phyloP scores from a whole-genome alignment of 371 early-diverging fungal genomes.

The Mucor indicus region DNA sequence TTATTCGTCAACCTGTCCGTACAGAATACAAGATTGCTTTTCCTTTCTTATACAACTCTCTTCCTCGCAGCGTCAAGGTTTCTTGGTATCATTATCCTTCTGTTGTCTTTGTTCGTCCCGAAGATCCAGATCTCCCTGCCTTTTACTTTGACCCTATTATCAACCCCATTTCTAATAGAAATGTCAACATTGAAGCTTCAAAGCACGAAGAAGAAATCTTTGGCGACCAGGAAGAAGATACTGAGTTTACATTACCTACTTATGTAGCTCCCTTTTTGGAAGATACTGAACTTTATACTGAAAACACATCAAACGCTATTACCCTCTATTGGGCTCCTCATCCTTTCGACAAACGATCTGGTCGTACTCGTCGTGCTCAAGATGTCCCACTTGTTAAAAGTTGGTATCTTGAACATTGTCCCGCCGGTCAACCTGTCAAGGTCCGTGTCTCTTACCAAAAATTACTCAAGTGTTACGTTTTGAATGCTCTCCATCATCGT shows the following conservation, averaged over 20 bases:
- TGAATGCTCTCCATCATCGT: constrained; percentile 85
- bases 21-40: constrained; percentile 99
- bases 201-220: constrained; percentile 88
- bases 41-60: constrained; percentile 95
- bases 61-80: constrained; percentile 90
- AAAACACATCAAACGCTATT: constrained; percentile 90
- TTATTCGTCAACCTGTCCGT: constrained; percentile 95
- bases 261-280: constrained; percentile 82
- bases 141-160: constrained; percentile 97
- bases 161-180: constrained; percentile 92
- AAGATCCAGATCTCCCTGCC: constrained; percentile 95
- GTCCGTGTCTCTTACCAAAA: constrained; percentile 98
- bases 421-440: constrained; percentile 93
- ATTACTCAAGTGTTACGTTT: constrained; percentile 86
- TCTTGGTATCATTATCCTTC: constrained; percentile 94
- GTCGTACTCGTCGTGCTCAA: constrained; percentile 89
- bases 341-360: constrained; percentile 93
- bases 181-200: constrained; percentile 49
- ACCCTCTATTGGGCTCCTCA: constrained; percentile 97
- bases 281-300: constrained; percentile 79
- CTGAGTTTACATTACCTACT: constrained; percentile 78
- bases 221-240: constrained; percentile 70
- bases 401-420: constrained; percentile 97
- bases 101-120: constrained; percentile 83
- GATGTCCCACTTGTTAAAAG: constrained; percentile 95